Base-by-base conservation (phyloP, 495 filamentous ascomycete genomes). In the Podospora pseudocomata region DNA sequence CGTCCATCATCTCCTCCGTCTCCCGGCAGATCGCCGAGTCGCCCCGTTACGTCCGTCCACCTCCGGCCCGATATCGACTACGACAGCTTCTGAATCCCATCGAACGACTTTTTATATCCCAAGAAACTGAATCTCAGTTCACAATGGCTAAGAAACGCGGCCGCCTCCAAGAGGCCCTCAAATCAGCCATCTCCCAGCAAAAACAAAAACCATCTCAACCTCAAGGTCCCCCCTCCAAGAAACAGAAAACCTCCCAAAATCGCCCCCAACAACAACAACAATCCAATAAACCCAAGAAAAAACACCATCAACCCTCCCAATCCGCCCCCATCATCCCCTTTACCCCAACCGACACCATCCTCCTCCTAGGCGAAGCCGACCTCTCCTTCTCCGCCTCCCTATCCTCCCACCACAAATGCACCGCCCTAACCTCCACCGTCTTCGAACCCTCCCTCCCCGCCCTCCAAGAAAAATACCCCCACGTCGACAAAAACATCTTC, bases 361-460 rank as follows among this genome's bases (percentile, higher is more conserved):
- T 99, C 28, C 84, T 97, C 2, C 78, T 99, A 71, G 95, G 94
- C 62, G 94, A 99, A 81, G 94, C 91, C 82, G 94, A 99, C 75
- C 93, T 99, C 75, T 94, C 91, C 65, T 97, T 97, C 77, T 87
- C 93, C 19, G 86, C 84, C 67, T 91, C 91, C 0, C 82, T 98
- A 16, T 83, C 90, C 67, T 80, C 83, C 32, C 85, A 91, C 75
- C 91, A 96, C 79, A 83, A 80, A 62, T 94, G 89, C 80, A 82
- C 78, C 67, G 80, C 86, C 70, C 74, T 96, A 6, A 85, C 87
- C 16, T 81, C 83, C 39, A 86, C 83, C 0, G 80, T 88, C 4
- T 76, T 83, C 53, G 83, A 86, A 67, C 80, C 72, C 64, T 69
- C 60, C 72, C 61, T 71, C 13, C 77, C 77, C 18, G 81, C 82